Conservation (phyloP, 768 basidiomycete species). For the Leccinum disarticulatum region DNA sequence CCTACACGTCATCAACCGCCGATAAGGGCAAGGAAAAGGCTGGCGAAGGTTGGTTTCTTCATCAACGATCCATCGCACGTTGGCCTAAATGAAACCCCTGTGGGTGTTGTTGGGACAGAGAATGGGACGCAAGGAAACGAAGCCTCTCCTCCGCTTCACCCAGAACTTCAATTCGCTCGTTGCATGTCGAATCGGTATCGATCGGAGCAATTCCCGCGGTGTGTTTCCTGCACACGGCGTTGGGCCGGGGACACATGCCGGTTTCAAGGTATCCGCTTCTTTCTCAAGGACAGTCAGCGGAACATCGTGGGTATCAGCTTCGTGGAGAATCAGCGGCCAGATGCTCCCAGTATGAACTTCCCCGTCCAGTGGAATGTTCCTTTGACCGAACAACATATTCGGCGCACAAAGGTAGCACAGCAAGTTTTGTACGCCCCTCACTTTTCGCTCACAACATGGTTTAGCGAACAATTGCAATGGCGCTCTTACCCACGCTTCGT, state of each 20-base stretch:
- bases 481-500: constrained; percentile 64
- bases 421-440: constrained; percentile 1
- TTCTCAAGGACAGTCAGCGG: constrained; percentile 60
- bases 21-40: constrained; percentile 50
- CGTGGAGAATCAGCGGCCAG: constrained; percentile 58
- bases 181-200: constrained; percentile 85
- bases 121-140: constrained; percentile 30
- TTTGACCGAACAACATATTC: constrained; percentile 49
- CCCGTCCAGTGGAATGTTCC: constrained; percentile 67
- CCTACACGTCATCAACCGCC: constrained; percentile 37
- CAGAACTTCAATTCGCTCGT: constrained; percentile 74
- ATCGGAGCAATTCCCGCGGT: constrained; percentile 70
- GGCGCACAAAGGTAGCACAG: constrained; percentile 56
- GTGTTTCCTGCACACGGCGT: constrained; percentile 80
- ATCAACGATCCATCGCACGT: not conserved
- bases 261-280: constrained; percentile 81
- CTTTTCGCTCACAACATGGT: constrained; percentile 13
- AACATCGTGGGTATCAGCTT: constrained; percentile 69
- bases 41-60: constrained; percentile 35
- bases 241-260: constrained; percentile 89
- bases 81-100: constrained; percentile 17
- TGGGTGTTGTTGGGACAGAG: constrained; percentile 35
- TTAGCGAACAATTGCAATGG: constrained; percentile 66
- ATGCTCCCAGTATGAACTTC: constrained; percentile 57
- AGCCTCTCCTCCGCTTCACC: constrained; percentile 41